Conservation (phyloP, 1,284 basidiomycete genomes). For the Inonotus hispidus region DNA sequence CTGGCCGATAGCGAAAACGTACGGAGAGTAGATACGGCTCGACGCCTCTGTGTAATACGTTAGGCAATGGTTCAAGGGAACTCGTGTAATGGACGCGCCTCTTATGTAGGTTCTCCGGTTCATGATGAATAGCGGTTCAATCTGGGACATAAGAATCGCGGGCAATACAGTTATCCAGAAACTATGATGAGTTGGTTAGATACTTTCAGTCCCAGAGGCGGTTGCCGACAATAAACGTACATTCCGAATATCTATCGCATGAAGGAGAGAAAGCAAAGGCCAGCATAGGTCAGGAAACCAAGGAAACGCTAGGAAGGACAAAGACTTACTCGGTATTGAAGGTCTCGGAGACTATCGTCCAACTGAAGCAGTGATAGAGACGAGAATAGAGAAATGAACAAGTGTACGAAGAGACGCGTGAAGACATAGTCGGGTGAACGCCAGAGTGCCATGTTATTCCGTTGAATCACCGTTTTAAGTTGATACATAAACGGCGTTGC, state of each 20-base stretch:
- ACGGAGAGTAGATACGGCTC: slow-evolving; percentile 72
- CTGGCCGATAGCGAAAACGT: slow-evolving; percentile 81
- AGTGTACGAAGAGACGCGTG: slow-evolving; percentile 76
- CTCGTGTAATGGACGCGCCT: slow-evolving; percentile 31
- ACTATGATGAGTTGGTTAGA: slow-evolving; percentile 29
- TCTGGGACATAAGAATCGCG: slow-evolving; percentile 73
- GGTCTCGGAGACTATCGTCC: slow-evolving; percentile 56
- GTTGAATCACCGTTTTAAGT: slow-evolving; percentile 63
- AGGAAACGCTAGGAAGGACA: background rate
- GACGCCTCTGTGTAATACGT: slow-evolving; percentile 46
- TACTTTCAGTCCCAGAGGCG: background rate
- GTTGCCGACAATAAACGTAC: slow-evolving; percentile 33
- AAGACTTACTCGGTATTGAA: slow-evolving; percentile 65
- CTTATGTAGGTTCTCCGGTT: slow-evolving; percentile 53
- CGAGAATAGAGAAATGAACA: slow-evolving; percentile 74
- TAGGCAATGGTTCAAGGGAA: slow-evolving; percentile 2
- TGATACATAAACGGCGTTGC: slow-evolving; percentile 80
- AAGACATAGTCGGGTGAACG: slow-evolving; percentile 80
- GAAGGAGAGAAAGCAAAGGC: background rate
- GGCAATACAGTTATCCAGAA: slow-evolving; percentile 71
- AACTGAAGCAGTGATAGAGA: slow-evolving; percentile 84
- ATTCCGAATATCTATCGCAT: slow-evolving; percentile 53
- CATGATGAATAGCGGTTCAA: slow-evolving; percentile 84
- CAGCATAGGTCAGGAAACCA: background rate
- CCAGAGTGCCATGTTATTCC: slow-evolving; percentile 79